Evolutionary conservation across 2,329 filamentous ascomycete genomes (phyloP), one percentile per base, ranked within the genome.

Genomic region (Alternaria brassicae): DNA sequence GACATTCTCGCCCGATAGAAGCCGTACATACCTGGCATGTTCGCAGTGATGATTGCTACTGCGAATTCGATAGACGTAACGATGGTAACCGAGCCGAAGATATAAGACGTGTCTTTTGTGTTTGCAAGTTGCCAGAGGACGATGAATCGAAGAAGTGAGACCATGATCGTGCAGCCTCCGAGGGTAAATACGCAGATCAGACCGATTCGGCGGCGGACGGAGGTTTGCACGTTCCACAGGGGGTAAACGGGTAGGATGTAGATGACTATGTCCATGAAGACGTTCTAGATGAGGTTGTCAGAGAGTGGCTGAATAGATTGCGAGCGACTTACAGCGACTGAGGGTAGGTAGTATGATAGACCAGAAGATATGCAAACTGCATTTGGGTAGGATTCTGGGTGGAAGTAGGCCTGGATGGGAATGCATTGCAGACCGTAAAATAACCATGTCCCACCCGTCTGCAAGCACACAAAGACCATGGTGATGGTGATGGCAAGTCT

Each of bases 361-460:
- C 42, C 17, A 47, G 42, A 32, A 19, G 27, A 47, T 15, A 47
- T 32, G 27, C 42, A 47, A 6, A 17, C 25, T 15, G 42, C 27
- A 8, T 47, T 47, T 27, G 27, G 42, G 17, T 47, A 47, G 7
- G 32, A 17, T 47, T 47, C 42, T 47, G 27, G 27, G 17, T 28
- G 17, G 27, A 47, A 47, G 21, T 13, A 47, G 42, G 42, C 42
- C 8, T 47, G 27, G 12, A 47, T 47, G 27, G 42, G 42, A 19
- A 47, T 47, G 28, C 42, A 47, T 47, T 47, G 42, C 27, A 47
- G 15, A 27, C 27, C 27, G 17, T 47, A 47, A n/a, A 47, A 47
- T 19, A 47, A 13, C 42, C 27, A 45, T 21, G 42, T 45, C 17
- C 42, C 42, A 13, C n/a, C 10, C 2, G 27, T 32, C 42, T 32